Evolutionary conservation across 495 filamentous ascomycete genomes (phyloP).

Genomic region (Neurospora tetrasperma): DNA sequence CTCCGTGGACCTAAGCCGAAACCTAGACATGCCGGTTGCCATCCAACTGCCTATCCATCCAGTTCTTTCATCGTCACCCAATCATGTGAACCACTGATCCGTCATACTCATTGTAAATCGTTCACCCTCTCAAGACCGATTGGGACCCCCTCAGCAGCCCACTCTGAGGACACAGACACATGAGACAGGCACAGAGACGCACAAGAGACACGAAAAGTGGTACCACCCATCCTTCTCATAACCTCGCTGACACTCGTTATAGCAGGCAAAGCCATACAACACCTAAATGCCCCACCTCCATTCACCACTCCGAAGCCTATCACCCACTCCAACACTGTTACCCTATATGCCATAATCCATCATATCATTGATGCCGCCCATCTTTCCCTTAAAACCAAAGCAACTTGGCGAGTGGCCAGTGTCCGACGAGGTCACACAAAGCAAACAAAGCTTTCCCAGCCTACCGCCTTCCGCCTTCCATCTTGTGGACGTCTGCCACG

Average conservation of each 20-base stretch:
- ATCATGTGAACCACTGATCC: background rate
- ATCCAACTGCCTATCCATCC: background rate
- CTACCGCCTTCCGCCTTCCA: background rate
- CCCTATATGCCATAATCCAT: conserved; percentile 30
- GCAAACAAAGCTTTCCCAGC: conserved; percentile 20
- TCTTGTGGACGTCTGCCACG: conserved; percentile 31
- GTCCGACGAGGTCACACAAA: conserved; percentile 22
- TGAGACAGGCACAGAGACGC: background rate
- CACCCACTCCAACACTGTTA: conserved; percentile 5
- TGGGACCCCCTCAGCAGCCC: background rate
- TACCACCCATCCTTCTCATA: background rate
- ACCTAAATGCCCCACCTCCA: background rate
- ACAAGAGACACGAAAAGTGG: background rate
- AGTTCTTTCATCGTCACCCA: background rate
- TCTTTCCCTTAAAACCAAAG: conserved; percentile 9
- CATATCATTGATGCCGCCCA: conserved; percentile 14
- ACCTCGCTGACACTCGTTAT: background rate
- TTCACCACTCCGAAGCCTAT: background rate
- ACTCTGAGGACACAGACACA: background rate
- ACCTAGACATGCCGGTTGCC: background rate
- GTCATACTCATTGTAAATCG: background rate
- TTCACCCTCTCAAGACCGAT: background rate
- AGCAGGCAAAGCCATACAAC: background rate
- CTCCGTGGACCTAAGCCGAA: background rate
- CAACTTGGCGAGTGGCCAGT: conserved; percentile 20